Percentiles rank a stretch among this genome's conserved stretches.
These are phyloP conservation scores for Hysterangium stoloniferum DNA, from an alignment of 768 basidiomycete species.

Conservation along the genomic window DNA sequence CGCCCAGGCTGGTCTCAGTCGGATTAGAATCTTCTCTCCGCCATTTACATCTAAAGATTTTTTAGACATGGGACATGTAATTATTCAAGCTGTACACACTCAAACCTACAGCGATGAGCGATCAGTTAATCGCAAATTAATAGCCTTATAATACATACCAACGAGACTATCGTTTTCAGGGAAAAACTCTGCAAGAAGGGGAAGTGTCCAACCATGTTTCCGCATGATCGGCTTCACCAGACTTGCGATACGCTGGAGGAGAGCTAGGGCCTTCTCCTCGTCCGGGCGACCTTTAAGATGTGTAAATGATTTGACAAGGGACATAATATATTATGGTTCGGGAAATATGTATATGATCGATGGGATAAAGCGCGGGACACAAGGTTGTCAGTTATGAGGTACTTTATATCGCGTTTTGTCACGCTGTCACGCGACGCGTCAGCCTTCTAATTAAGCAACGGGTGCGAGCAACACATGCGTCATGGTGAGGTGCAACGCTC, in stretches of 20 bases:
- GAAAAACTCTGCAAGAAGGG: conserved; percentile 81
- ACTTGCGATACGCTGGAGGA: conserved; percentile 63
- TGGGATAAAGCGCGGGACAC: no score
- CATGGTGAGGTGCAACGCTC: no score
- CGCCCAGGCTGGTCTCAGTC: conserved; percentile 64
- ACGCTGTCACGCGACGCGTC: no score
- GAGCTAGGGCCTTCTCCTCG: conserved; percentile 55
- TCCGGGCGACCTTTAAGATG: conserved; percentile 63
- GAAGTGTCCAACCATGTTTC: conserved; percentile 72
- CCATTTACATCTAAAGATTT: conserved; percentile 56
- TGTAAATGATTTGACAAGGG: conserved; percentile 57
- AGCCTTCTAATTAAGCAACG: no score
- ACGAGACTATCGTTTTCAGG: conserved; percentile 65
- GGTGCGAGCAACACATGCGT: no score
- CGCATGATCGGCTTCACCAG: conserved; percentile 93
- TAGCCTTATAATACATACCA: conserved; percentile 42
- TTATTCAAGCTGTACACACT: conserved; percentile 11
- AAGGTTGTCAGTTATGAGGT: no score
- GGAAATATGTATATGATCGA: no score
- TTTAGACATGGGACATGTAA: neutral
- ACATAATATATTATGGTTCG: no score
- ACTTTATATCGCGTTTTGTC: no score
- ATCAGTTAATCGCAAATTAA: conserved; percentile 11
- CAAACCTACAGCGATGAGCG: conserved; percentile 7
- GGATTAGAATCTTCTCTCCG: conserved; percentile 76